phyloP scores from a whole-genome alignment of 139 green algal species.

The Coccomyxa sp. region DNA sequence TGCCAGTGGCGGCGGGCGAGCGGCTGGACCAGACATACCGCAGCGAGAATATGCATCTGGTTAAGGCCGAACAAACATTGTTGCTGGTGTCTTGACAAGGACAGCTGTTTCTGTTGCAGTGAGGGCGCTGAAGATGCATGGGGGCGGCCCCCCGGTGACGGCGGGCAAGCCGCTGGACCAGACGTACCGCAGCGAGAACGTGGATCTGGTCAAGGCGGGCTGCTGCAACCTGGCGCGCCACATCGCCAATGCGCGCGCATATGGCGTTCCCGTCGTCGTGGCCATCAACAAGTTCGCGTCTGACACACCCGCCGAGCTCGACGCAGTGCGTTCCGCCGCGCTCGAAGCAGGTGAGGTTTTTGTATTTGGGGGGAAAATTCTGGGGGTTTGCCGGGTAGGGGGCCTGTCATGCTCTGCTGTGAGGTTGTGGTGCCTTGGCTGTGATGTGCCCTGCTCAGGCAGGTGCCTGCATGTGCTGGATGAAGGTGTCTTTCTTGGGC shows the following conservation, averaged over 20 bases:
- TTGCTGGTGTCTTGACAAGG: too few species aligned
- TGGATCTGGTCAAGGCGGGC: slow-evolving; percentile 75
- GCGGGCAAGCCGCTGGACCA: slow-evolving; percentile 85
- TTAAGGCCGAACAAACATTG: too few species aligned
- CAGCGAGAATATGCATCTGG: too few species aligned
- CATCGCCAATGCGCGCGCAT: slow-evolving; percentile 82
- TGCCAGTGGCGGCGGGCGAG: slow-evolving; percentile 74
- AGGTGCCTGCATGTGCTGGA: too few species aligned
- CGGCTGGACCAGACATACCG: slow-evolving; percentile 63
- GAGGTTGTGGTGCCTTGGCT: too few species aligned
- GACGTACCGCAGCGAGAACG: slow-evolving; percentile 87
- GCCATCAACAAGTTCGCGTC: slow-evolving; percentile 91
- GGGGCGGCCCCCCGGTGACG: slow-evolving; percentile 75
- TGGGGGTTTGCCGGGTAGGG: too few species aligned
- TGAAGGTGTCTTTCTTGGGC: too few species aligned
- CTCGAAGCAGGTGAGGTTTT: slow-evolving; percentile 37
- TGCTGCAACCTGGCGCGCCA: slow-evolving; percentile 80
- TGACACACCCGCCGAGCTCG: slow-evolving; percentile 83
- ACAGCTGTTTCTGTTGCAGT: slow-evolving; percentile 34
- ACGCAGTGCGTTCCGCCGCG: slow-evolving; percentile 44
- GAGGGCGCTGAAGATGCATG: slow-evolving; percentile 93
- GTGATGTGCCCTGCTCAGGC: too few species aligned
- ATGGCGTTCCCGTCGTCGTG: slow-evolving; percentile 91
- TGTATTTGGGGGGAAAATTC: too few species aligned
- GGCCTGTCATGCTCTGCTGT: too few species aligned